Conservation (phyloP, 2,329 filamentous ascomycete genomes). For the Cladosporium sp. region DNA sequence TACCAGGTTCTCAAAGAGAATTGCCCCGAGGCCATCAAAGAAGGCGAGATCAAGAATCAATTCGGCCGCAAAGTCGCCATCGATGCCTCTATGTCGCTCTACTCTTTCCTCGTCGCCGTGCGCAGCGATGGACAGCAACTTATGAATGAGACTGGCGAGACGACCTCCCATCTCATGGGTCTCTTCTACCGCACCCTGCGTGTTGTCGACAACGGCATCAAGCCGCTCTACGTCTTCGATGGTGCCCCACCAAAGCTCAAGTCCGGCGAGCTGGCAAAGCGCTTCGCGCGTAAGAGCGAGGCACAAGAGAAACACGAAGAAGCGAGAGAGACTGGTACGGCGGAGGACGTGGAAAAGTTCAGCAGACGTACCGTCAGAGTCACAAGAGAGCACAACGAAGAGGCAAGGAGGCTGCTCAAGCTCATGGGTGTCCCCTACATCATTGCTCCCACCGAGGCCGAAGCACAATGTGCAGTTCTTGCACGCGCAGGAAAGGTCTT, state of each 20-base stretch:
- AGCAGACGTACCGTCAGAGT: slow-evolving; percentile 87
- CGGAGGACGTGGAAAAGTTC: slow-evolving; percentile 98
- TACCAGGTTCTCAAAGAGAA: slow-evolving; percentile 54
- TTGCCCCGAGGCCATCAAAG: slow-evolving; percentile 91
- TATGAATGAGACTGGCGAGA: slow-evolving; percentile 91
- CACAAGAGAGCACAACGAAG: slow-evolving; percentile 92
- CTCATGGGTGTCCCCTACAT: slow-evolving; percentile 97
- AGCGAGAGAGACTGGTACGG: slow-evolving; percentile 94
- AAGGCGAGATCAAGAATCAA: slow-evolving; percentile 97
- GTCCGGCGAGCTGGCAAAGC: slow-evolving; percentile 92
- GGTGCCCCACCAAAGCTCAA: slow-evolving; percentile 96
- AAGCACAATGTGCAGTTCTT: slow-evolving; percentile 90
- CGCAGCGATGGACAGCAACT: slow-evolving; percentile 95
- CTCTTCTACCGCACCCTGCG: slow-evolving; percentile 99
- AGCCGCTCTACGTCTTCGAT: slow-evolving; percentile 96
- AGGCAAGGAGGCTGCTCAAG: slow-evolving; percentile 85
- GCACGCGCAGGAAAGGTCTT: slow-evolving; percentile 92
- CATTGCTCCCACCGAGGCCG: slow-evolving; percentile 91
- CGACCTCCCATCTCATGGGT: slow-evolving; percentile 96
- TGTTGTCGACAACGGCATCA: slow-evolving; percentile 98
- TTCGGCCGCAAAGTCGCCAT: slow-evolving; percentile 84
- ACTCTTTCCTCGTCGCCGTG: slow-evolving; percentile 96
- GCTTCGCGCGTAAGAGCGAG: slow-evolving; percentile 90
- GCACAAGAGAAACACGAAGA: slow-evolving; percentile 87
- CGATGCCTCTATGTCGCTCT: slow-evolving; percentile 84